Evolutionary conservation across 2,329 filamentous ascomycete species (phyloP), one percentile per base, ranked within the genome.

Genomic region (Ophioceras dolichostomum): DNA sequence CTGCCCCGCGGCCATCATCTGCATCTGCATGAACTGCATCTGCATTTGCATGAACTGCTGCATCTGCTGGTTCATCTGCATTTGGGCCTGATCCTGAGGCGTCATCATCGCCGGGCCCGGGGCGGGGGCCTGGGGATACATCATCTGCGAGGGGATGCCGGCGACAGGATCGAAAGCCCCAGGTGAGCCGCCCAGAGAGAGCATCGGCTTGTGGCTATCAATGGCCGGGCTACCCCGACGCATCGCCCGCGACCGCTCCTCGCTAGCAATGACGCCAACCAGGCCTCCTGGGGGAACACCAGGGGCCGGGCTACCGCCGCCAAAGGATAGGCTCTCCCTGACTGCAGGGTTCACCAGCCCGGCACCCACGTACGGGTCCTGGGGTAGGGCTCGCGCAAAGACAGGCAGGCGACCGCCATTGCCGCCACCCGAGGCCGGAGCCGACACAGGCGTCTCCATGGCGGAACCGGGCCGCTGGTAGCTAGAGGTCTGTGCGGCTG

Each of bases 1-100:
- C n/a, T n/a, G n/a, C n/a, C n/a, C n/a, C 10, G 53, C 47, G 1
- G 68, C 67, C 70, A 85, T 83, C 75, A 86, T 81, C 50, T 88
- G 82, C 75, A 87, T 81, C 50, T 88, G 82, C 81, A 93, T 89
- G 60, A 87, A 87, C 54, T 93, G 83, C 81, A 93, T 88, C 55
- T 94, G 86, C 79, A 91, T 86, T 53, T 87, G 81, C 82, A 89
- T 87, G 60, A 89, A 87, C 49, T 85, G 79, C 39, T 75, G 72
- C 83, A 89, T 88, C 52, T 88, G 82, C 51, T 86, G 80, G 6
- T 74, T 80, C 69, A 91, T 81, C 47, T 88, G 79, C 30, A 88
- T 69, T 48, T 89, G 83, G 20, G 79, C 78, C 53, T 83, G 80
- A 43, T 86, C 80, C 17, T 72, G 73, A 3, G 76, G 64, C 13